Evolutionary conservation across 2,329 filamentous ascomycete genomes (phyloP), one percentile per base, ranked within the genome.

Genomic region (Verticillium zaregamsianum): DNA sequence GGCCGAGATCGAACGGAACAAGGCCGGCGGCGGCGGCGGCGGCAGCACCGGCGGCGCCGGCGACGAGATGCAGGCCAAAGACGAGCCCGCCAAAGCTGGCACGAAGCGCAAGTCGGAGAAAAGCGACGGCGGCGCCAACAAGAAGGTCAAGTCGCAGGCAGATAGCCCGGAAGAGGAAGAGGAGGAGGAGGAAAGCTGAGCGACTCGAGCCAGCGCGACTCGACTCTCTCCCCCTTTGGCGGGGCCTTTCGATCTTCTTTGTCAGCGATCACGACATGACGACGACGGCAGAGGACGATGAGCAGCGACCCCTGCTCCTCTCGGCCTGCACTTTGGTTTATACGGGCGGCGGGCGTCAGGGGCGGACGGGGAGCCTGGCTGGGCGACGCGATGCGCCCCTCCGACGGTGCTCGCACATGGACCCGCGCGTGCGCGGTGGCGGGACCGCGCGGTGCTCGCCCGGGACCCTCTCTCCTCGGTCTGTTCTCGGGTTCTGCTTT

Each of bases 1-100:
- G 4, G 92, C 93, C 6, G 89, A 90, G 58, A 93, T 97, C 81
- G 93, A 97, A 71, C 86, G 87, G 68, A 84, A 82, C 57, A 85
- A 85, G 69, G 79, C 77, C 59, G 25, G 39, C 4, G 70, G 61
- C 11, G 63, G 61, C 11, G 63, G 70, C 61, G 65, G 66, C 28
- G 62, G 17, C 20, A 8, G 17, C n/a, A 5, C 45, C 20, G 45
- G 65, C 49, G 71, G 28, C 28, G n/a, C n/a, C n/a, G 28, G 28
- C 28, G 28, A 28, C 5, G 15, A 35, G 40, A 37, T 2, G n/a
- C 20, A 25, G 17, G 32, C 32, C 35, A 40, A 64, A 63, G 57
- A 61, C 60, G 58, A 62, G 5, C 31, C 37, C 14, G 63, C 66
- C 54, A 75, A 74, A 64, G 68, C 79, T 11, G 82, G 82, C 61